Base-by-base conservation (phyloP, 805 yeast species). In the Saccharomyces cerevisiae region DNA sequence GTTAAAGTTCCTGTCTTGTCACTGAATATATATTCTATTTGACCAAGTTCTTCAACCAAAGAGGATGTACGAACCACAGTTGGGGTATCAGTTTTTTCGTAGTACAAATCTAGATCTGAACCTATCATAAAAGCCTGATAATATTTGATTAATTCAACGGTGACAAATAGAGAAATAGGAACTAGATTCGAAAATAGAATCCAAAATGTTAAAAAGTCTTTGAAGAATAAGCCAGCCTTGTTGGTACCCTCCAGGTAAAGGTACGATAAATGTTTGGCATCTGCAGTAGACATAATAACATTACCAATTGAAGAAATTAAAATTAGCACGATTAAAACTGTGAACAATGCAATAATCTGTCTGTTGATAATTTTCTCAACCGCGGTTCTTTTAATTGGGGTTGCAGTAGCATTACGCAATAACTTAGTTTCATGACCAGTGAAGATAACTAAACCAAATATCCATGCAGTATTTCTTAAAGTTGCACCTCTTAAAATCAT, bases 391-490 rank as follows among this genome's bases (percentile, higher is more conserved):
- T 94, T 94, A 64, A 94, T 95, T 10, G 99, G 99, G 1, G 99
- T 85, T 1, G 99, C 97, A 1, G 98, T 91, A 21, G 99, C 99
- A 73, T 94, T 94, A 68, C 99, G 82, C 98, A 94, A 92, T 60
- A 94, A 77, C 66, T 94, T 94, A 0, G 99, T 94, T 72, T 94
- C 99, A 69, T 95, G 99, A 22, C 99, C 99, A 0, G 99, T 94
- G 69, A 92, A 94, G 0, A 94, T 82, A 1, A 89, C 97, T 51
- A 89, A 77, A 24, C 99, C 99, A 62, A 88, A 88, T 47, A 94
- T 82, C 97, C 97, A 94, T 47, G 84, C 87, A 0, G 99, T 95
- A 66, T 94, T 94, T 70, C 97, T 79, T 58, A 94, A 76, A 3
- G 94, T 89, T 4, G 99, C 99, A 57, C 99, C 99, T 73, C 99